A percentile compares a stretch with the other conserved stretches of the same genome.
Conservation (phyloP, 1,284 basidiomycete genomes). For the Wolfiporia cocos region DNA sequence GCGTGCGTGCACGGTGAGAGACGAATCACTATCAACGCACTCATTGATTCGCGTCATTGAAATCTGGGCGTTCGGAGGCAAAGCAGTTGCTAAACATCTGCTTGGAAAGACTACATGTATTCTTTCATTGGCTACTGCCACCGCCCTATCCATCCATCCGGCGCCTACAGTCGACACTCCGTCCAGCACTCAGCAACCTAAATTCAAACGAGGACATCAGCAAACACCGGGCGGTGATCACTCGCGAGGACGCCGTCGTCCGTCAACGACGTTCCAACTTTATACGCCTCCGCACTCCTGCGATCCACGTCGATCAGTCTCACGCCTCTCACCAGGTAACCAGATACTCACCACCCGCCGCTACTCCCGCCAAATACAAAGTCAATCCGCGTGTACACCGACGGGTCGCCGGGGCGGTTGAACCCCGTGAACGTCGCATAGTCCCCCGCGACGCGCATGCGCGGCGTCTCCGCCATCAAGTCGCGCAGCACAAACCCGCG, state of each 20-base stretch:
- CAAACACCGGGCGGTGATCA: constrained; percentile 51
- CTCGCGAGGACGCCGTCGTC: constrained; percentile 53
- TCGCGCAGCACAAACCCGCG: constrained; percentile 41
- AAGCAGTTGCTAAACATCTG: too few relatives aligned
- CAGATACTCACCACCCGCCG: constrained; percentile 38
- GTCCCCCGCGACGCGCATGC: constrained; percentile 37
- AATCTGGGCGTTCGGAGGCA: too few relatives aligned
- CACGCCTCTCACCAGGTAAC: not conserved
- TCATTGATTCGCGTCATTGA: too few relatives aligned
- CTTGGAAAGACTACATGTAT: too few relatives aligned
- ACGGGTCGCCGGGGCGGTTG: constrained; percentile 31
- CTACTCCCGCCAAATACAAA: constrained; percentile 48
- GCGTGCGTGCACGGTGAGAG: not conserved
- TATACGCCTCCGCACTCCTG: constrained; percentile 34
- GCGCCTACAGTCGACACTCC: too few relatives aligned
- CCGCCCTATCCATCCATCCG: too few relatives aligned
- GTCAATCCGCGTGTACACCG: constrained; percentile 40
- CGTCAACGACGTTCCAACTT: constrained; percentile 36
- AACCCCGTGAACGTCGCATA: constrained; percentile 55
- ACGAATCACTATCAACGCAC: too few relatives aligned
- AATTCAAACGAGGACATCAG: constrained; percentile 25
- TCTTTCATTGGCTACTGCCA: too few relatives aligned
- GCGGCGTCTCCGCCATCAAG: constrained; percentile 36
- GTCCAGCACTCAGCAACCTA: too few relatives aligned
- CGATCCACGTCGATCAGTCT: not conserved